A percentile compares a stretch with the other conserved stretches of the same genome.
phyloP scores from a whole-genome alignment of 768 basidiomycete species.

The Pleurotus sapidus region DNA sequence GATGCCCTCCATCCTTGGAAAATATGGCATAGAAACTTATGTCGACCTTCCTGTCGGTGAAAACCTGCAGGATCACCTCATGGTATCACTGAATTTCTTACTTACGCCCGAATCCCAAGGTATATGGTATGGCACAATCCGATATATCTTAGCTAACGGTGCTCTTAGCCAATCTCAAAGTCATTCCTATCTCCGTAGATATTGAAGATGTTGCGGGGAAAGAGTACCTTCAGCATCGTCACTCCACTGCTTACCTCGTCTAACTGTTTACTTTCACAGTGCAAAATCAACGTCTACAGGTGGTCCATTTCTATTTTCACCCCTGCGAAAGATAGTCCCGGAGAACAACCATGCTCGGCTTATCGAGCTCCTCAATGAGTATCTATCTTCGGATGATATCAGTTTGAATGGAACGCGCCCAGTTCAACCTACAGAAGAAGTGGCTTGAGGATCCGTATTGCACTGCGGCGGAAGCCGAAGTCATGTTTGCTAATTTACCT shows the following conservation, averaged over 20 bases:
- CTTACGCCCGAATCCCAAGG: constrained; percentile 5
- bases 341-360: not conserved
- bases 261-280: not conserved
- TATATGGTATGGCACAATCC: not conserved
- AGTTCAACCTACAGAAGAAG: not conserved
- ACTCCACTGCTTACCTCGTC: too few species aligned
- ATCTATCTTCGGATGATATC: not conserved
- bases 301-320: constrained; percentile 3
- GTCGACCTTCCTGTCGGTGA: constrained; percentile 44
- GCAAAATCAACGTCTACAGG: constrained; percentile 3
- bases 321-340: not conserved
- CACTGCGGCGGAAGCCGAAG: not conserved
- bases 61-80: constrained; percentile 27
- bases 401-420: not conserved
- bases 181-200: not conserved
- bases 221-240: not conserved
- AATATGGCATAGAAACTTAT: constrained; percentile 32
- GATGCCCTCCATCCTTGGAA: constrained; percentile 33
- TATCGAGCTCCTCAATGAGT: not conserved
- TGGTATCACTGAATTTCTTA: constrained; percentile 11
- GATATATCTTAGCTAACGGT: too few species aligned
- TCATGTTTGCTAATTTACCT: constrained; percentile 4
- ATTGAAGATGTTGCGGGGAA: not conserved
- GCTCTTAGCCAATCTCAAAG: not conserved
- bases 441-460: not conserved